phyloP scores from a whole-genome alignment of 1,139 yeast genomes.

The Candida sp. region DNA sequence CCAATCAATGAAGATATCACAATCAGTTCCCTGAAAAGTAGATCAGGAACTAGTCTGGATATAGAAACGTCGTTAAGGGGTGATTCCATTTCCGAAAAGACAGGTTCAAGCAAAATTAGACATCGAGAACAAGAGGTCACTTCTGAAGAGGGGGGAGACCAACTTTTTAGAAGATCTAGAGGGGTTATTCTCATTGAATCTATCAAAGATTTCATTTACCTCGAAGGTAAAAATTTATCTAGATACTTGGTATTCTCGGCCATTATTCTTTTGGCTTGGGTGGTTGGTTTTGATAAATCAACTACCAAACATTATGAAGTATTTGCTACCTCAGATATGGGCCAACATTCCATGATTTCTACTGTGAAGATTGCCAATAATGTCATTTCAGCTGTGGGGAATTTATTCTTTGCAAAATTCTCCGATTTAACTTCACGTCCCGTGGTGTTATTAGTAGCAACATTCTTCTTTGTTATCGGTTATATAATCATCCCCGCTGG shows the following conservation, averaged over 20 bases:
- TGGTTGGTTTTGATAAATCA: constrained; percentile 29
- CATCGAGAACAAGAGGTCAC: no score
- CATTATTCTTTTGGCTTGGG: constrained; percentile 32
- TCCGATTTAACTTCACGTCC: constrained; percentile 30
- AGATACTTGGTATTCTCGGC: constrained; percentile 9
- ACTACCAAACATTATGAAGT: constrained; percentile 29
- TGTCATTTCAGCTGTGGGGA: constrained; percentile 21
- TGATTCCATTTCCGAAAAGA: no score
- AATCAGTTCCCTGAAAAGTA: no score
- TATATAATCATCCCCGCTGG: constrained; percentile 23
- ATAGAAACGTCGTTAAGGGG: no score
- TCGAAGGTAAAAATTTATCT: constrained; percentile 5
- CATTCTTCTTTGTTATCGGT: constrained; percentile 21
- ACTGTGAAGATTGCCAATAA: constrained; percentile 12
- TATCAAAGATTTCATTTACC: constrained; percentile 6
- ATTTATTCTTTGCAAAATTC: constrained; percentile 26
- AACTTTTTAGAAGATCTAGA: constrained; percentile 6
- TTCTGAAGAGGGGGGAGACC: background rate
- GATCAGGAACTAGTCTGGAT: no score
- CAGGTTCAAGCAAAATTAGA: no score
- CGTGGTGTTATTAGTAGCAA: constrained; percentile 15
- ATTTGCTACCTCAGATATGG: constrained; percentile 1
- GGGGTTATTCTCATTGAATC: constrained; percentile 9
- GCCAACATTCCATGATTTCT: background rate
- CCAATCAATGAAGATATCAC: no score